Evolutionary conservation across 768 basidiomycete genomes (phyloP).

Genomic region (Tylopilus vinaceipallidus): DNA sequence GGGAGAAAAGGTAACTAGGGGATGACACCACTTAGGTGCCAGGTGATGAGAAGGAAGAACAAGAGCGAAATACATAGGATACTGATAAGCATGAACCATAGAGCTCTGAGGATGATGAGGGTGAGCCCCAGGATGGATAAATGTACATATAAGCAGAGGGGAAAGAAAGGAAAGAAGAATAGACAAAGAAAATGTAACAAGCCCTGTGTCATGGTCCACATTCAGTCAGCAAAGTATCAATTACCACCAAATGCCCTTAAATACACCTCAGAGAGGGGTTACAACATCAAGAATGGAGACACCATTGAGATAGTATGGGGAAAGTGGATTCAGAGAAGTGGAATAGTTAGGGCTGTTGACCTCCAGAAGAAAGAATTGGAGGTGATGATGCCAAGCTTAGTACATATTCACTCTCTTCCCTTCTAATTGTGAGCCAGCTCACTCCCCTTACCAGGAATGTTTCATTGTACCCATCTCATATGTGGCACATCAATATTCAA

Average conservation of each 20-base stretch:
- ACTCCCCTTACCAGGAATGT: neutral
- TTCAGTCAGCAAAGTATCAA: neutral
- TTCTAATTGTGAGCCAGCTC: too few species aligned
- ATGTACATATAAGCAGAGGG: too few species aligned
- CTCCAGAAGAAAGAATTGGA: neutral
- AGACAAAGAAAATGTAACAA: too few species aligned
- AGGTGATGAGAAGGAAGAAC: too few species aligned
- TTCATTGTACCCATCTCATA: neutral
- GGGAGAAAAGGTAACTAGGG: too few species aligned
- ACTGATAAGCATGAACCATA: too few species aligned
- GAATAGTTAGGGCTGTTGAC: neutral
- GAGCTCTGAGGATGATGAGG: too few species aligned
- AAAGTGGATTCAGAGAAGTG: neutral
- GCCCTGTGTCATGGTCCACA: neutral
- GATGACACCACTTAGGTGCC: too few species aligned
- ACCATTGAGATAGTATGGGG: neutral
- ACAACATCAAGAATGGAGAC: neutral
- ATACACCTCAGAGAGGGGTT: neutral
- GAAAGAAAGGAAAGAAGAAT: too few species aligned
- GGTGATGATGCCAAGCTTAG: neutral
- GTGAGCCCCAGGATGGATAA: too few species aligned
- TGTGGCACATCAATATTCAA: neutral
- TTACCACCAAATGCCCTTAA: neutral
- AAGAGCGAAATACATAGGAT: too few species aligned
- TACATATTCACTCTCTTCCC: neutral